A percentile compares a stretch with the other conserved stretches of the same genome.
phyloP scores from a whole-genome alignment of 495 filamentous ascomycete species.

The Hypoxylon crocopeplum region DNA sequence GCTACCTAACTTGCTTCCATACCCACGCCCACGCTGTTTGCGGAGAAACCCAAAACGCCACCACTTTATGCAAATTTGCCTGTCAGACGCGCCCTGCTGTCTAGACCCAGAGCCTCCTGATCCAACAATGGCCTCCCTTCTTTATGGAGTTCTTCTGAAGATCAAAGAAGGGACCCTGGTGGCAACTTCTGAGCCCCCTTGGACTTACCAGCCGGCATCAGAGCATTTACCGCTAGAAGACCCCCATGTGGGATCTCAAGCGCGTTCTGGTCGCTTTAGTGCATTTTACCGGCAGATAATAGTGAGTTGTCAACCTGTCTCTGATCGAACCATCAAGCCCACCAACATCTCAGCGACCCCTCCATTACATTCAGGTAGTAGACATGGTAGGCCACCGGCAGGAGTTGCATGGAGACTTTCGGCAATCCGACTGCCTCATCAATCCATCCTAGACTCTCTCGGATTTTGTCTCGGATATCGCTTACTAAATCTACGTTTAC shows the following conservation, averaged over 20 bases:
- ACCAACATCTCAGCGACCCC: slow-evolving; percentile 20
- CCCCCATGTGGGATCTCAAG: not conserved
- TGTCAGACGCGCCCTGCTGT: slow-evolving; percentile 7
- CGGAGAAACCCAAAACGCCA: slow-evolving; percentile 29
- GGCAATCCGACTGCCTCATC: slow-evolving; percentile 20
- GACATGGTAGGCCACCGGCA: slow-evolving; percentile 12
- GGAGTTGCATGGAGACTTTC: slow-evolving; percentile 19
- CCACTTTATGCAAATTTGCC: slow-evolving; percentile 2
- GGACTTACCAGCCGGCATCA: not conserved
- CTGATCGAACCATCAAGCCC: slow-evolving; percentile 26
- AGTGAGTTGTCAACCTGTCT: slow-evolving; percentile 23
- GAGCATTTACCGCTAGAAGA: slow-evolving; percentile 17
- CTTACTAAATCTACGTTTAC: slow-evolving; percentile 38
- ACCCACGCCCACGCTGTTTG: not conserved
- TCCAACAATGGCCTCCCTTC: not conserved
- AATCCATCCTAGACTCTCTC: not conserved
- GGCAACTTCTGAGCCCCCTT: slow-evolving; percentile 4
- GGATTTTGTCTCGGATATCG: no score
- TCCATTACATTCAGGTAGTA: slow-evolving; percentile 24
- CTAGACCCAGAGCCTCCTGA: slow-evolving; percentile 15
- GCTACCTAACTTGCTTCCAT: not conserved
- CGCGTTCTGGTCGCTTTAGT: slow-evolving; percentile 1
- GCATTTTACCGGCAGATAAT: slow-evolving; percentile 35
- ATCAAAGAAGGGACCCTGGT: slow-evolving; percentile 20
- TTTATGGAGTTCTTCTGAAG: not conserved